Percentiles rank a stretch among this genome's conserved stretches.
Conservation (phyloP, 2,329 filamentous ascomycete species). For the Colletotrichum tropicale region DNA sequence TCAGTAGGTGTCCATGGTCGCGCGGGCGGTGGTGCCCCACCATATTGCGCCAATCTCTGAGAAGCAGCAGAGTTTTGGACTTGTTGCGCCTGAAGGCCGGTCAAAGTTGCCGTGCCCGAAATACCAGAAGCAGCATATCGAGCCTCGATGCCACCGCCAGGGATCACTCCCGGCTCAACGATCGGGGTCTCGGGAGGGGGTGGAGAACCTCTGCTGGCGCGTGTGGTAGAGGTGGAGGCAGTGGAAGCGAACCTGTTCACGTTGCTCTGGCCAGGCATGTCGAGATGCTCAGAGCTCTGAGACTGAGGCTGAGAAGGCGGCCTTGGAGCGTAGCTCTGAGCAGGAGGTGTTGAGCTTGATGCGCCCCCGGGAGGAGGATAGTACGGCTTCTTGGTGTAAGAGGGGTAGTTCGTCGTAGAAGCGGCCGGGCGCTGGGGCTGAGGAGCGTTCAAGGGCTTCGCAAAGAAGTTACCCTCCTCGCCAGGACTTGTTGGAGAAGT, state of each 20-base stretch:
- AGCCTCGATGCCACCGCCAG: conserved; percentile 84
- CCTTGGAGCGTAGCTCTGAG: conserved; percentile 29
- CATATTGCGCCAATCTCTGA: conserved; percentile 82
- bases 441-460: conserved; percentile 61
- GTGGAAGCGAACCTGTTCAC: conserved; percentile 76
- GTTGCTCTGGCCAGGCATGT: conserved; percentile 47
- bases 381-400: conserved; percentile 62
- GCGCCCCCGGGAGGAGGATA: conserved; percentile 59
- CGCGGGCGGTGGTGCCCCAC: conserved; percentile 48
- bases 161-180: conserved; percentile 71
- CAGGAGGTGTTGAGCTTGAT: conserved; percentile 19
- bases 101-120: conserved; percentile 82
- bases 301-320: conserved; percentile 34
- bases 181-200: conserved; percentile 93
- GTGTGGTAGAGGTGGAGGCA: conserved; percentile 90
- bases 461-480: conserved; percentile 82
- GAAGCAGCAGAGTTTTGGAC: conserved; percentile 78
- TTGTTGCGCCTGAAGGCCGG: conserved; percentile 67
- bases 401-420: conserved; percentile 47
- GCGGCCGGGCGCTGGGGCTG: conserved; percentile 42
- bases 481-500: conserved; percentile 81
- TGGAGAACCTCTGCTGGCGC: conserved; percentile 89
- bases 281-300: conserved; percentile 35
- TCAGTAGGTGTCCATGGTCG: conserved; percentile 97
- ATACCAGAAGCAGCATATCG: conserved; percentile 92